These are phyloP conservation scores for Geranomyces variabilis DNA, from an alignment of 192 early-diverging fungal species.

Conservation along the genomic window DNA sequence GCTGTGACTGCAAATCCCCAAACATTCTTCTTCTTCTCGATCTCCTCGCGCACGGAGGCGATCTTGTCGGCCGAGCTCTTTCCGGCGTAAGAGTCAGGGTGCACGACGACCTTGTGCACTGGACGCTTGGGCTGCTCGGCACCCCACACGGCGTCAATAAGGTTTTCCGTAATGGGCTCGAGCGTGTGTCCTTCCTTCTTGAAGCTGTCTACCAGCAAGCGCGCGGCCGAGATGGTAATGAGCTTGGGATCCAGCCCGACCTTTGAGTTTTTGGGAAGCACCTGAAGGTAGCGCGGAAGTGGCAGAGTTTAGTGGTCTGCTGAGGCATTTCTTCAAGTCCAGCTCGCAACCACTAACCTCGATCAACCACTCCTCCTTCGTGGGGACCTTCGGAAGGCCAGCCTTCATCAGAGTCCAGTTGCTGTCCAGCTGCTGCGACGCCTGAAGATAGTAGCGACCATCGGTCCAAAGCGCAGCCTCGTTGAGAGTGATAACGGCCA, in stretches of 20 bases:
- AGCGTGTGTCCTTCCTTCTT: constrained; percentile 65
- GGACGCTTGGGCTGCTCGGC: constrained; percentile 73
- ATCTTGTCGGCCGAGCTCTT: constrained; percentile 67
- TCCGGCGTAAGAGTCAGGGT: constrained; percentile 71
- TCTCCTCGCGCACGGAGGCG: constrained; percentile 62
- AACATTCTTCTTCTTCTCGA: constrained; percentile 60
- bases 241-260: constrained; percentile 90
- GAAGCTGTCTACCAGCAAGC: constrained; percentile 57
- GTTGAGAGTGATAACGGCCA: constrained; percentile 81
- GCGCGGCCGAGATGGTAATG: constrained; percentile 63
- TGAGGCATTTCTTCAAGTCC: not conserved
- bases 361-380: constrained; percentile 86
- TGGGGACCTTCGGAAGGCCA: constrained; percentile 84
- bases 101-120: constrained; percentile 63
- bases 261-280: constrained; percentile 69
- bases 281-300: not conserved
- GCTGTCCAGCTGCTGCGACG: constrained; percentile 83
- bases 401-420: constrained; percentile 96
- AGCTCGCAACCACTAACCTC: constrained; percentile 31
- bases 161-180: constrained; percentile 74
- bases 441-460: constrained; percentile 97
- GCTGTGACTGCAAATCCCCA: constrained; percentile 84
- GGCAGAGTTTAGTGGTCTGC: not conserved
- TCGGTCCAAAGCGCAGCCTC: constrained; percentile 93
- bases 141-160: constrained; percentile 87